A percentile compares a stretch with the other conserved stretches of the same genome.
These are phyloP conservation scores for Diaporthe humulicola DNA, from an alignment of 2,329 filamentous ascomycete genomes.

Conservation along the genomic window DNA sequence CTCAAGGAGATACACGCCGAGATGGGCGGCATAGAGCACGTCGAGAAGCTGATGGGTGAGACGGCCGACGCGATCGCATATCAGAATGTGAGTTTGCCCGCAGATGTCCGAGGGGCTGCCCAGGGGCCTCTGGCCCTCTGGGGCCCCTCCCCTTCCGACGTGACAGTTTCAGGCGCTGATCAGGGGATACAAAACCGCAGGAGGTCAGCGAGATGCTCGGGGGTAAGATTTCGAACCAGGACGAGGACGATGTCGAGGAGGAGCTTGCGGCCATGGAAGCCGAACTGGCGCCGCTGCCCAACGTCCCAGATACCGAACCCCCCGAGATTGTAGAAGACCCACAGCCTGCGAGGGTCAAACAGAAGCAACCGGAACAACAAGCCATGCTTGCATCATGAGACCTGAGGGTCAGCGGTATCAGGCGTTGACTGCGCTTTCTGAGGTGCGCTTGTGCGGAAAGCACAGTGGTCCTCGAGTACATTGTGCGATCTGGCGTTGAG, in stretches of 20 bases:
- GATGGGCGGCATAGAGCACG: conserved; percentile 94
- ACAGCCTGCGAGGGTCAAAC: conserved; percentile 38
- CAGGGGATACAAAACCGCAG: conserved; percentile 57
- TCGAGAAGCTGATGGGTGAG: conserved; percentile 96
- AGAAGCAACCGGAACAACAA: conserved; percentile 44
- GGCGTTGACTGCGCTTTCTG: neutral
- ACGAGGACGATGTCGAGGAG: conserved; percentile 98
- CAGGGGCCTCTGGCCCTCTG: neutral
- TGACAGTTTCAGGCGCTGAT: conserved; percentile 11
- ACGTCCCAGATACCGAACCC: conserved; percentile 46
- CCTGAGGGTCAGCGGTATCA: neutral
- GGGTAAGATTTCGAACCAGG: conserved; percentile 89
- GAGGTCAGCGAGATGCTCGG: conserved; percentile 94
- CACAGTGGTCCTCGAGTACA: neutral
- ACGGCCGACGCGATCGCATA: conserved; percentile 91
- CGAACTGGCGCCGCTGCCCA: conserved; percentile 57
- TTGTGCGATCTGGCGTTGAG: neutral
- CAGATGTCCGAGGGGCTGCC: neutral
- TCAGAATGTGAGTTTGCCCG: conserved; percentile 74
- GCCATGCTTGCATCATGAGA: conserved; percentile 46
- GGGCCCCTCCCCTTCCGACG: neutral
- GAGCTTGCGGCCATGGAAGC: conserved; percentile 86
- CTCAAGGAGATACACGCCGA: conserved; percentile 92
- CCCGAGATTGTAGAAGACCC: conserved; percentile 40
- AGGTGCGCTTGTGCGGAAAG: neutral